Evolutionary conservation across 2,329 filamentous ascomycete genomes (phyloP).

Genomic region (Trichoderma koningiopsis): DNA sequence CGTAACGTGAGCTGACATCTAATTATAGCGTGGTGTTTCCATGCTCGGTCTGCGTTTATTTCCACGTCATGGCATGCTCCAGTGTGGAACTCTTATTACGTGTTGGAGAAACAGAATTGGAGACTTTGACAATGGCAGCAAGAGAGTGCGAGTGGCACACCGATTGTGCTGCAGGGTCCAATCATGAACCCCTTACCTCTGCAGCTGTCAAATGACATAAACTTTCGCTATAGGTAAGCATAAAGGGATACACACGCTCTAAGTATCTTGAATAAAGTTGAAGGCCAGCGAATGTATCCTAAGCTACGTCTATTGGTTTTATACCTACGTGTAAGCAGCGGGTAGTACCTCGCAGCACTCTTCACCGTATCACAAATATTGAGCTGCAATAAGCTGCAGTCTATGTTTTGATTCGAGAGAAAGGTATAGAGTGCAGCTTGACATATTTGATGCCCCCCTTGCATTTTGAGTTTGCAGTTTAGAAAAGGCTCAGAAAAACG

Average conservation of each 20-base stretch:
- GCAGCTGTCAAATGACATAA: background rate
- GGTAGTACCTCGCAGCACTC: background rate
- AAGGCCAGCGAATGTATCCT: background rate
- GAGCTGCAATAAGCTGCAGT: background rate
- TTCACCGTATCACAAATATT: background rate
- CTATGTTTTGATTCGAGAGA: background rate
- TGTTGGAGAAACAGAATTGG: background rate
- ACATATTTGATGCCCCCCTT: background rate
- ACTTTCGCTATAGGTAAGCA: background rate
- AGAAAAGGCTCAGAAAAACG: background rate
- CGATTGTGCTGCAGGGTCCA: background rate
- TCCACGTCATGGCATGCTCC: slow-evolving; percentile 9
- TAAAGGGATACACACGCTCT: background rate
- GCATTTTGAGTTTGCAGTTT: background rate
- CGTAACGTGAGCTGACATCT: slow-evolving; percentile 8
- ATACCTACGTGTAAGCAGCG: no score
- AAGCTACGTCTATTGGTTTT: background rate
- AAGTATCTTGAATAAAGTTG: background rate
- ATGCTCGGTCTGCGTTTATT: background rate
- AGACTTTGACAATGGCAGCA: background rate
- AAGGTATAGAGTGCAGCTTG: background rate
- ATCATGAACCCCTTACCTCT: background rate
- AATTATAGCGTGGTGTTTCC: slow-evolving; percentile 10
- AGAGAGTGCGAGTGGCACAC: background rate
- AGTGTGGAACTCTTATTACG: slow-evolving; percentile 15